phyloP scores from a whole-genome alignment of 257 asterid species.

The Nicotiana paniculata region DNA sequence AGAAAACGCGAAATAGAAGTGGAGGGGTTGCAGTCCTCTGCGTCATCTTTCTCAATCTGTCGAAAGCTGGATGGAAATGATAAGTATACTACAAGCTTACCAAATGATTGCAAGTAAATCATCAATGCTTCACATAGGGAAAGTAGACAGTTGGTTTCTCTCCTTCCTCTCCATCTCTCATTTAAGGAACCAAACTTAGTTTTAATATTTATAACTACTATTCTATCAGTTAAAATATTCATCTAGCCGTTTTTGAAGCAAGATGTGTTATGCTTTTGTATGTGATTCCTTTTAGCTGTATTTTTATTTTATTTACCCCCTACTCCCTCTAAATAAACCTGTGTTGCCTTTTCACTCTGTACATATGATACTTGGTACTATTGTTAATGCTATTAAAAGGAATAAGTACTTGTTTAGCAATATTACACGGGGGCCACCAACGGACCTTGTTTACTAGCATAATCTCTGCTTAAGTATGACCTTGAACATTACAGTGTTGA shows the following conservation, averaged over 20 bases:
- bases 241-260: neutral
- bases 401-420: neutral
- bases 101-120: conserved; percentile 1
- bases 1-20: neutral
- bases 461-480: neutral
- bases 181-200: neutral
- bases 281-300: neutral
- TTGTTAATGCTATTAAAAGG: neutral
- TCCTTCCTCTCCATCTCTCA: neutral
- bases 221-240: neutral
- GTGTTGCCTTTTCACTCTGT: neutral
- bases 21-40: neutral
- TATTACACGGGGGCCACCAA: neutral
- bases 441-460: neutral
- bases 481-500: neutral
- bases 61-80: neutral
- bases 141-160: neutral
- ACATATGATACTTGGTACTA: neutral
- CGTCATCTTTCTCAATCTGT: neutral
- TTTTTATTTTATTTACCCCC: too few species aligned
- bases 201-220: neutral
- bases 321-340: neutral
- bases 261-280: neutral
- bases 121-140: neutral
- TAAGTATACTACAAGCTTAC: neutral